Evolutionary conservation across 2,329 filamentous ascomycete genomes (phyloP).

Genomic region (Arthrobotrys iridis): DNA sequence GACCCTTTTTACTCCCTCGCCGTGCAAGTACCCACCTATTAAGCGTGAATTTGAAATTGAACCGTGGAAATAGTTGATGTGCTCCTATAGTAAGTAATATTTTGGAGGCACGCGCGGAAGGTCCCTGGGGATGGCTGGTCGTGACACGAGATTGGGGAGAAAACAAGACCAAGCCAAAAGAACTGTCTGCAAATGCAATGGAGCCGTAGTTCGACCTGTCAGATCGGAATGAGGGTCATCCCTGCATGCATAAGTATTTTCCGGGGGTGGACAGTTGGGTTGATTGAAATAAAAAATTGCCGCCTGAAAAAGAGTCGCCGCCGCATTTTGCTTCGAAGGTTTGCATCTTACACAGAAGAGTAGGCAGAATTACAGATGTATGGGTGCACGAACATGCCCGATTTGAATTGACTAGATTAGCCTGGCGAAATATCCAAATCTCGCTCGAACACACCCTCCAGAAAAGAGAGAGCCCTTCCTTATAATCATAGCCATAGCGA

Average conservation of each 20-base stretch:
- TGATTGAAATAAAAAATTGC: not conserved
- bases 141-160: constrained; percentile 15
- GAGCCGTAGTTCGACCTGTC: constrained; percentile 5
- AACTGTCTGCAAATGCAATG: constrained; percentile 6
- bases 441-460: too few species aligned
- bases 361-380: not conserved
- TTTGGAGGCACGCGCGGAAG: constrained; percentile 25
- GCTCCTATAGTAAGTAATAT: not conserved
- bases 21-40: constrained; percentile 14
- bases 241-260: constrained; percentile 26
- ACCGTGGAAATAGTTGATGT: too few species aligned
- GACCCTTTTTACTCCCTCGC: constrained; percentile 13
- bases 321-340: not conserved
- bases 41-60: constrained; percentile 8
- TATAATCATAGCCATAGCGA: too few species aligned
- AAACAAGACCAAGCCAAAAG: not conserved
- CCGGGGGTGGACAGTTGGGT: not conserved
- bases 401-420: constrained; percentile 5
- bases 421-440: constrained; percentile 14
- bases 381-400: too few species aligned
- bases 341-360: not conserved
- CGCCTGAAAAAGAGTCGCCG: constrained; percentile 5
- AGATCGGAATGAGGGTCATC: constrained; percentile 35
- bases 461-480: too few species aligned
- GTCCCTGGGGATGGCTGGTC: constrained; percentile 39